A percentile compares a stretch with the other conserved stretches of the same genome.
phyloP scores from a whole-genome alignment of 2,329 filamentous ascomycete genomes.

The Cladosporium halotolerans region DNA sequence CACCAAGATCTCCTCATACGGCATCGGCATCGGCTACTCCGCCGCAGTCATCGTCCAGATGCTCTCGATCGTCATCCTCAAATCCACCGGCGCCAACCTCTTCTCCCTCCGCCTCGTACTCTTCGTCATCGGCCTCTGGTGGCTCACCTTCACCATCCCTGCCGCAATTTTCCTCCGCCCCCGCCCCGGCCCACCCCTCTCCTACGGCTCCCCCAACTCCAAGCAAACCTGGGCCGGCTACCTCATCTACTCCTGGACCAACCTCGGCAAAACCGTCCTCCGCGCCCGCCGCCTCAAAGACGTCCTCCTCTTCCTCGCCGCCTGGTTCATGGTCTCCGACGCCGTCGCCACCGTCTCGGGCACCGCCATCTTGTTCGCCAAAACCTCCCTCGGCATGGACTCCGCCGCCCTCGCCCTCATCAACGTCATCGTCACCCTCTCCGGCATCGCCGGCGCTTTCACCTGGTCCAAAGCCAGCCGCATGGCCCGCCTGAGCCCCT shows the following conservation, averaged over 20 bases:
- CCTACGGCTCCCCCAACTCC: slow-evolving; percentile 21
- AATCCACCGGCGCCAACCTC: slow-evolving; percentile 65
- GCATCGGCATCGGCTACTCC: slow-evolving; percentile 89
- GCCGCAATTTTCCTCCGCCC: slow-evolving; percentile 81
- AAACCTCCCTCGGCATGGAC: slow-evolving; percentile 85
- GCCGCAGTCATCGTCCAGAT: slow-evolving; percentile 81
- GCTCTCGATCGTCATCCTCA: slow-evolving; percentile 67
- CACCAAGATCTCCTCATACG: slow-evolving; percentile 83
- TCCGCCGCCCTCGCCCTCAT: slow-evolving; percentile 84
- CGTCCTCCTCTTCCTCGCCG: slow-evolving; percentile 70
- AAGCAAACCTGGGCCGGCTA: slow-evolving; percentile 59
- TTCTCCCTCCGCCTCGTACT: slow-evolving; percentile 83
- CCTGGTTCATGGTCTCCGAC: slow-evolving; percentile 93
- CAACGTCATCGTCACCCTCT: slow-evolving; percentile 81
- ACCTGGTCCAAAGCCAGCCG: slow-evolving; percentile 77
- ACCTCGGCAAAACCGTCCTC: slow-evolving; percentile 71
- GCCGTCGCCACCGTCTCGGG: slow-evolving; percentile 91
- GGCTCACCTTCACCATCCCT: slow-evolving; percentile 85
- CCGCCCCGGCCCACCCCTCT: slow-evolving; percentile 72
- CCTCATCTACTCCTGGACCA: slow-evolving; percentile 77
- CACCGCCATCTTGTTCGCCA: slow-evolving; percentile 91
- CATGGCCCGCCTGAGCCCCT: slow-evolving; percentile 62
- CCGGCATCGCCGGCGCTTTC: slow-evolving; percentile 81
- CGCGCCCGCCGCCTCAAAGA: slow-evolving; percentile 68
- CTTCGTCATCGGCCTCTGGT: slow-evolving; percentile 84